These are phyloP conservation scores for Conticribra guillardii DNA, from an alignment of 108 stramenopile genomes.

Conservation along the genomic window DNA sequence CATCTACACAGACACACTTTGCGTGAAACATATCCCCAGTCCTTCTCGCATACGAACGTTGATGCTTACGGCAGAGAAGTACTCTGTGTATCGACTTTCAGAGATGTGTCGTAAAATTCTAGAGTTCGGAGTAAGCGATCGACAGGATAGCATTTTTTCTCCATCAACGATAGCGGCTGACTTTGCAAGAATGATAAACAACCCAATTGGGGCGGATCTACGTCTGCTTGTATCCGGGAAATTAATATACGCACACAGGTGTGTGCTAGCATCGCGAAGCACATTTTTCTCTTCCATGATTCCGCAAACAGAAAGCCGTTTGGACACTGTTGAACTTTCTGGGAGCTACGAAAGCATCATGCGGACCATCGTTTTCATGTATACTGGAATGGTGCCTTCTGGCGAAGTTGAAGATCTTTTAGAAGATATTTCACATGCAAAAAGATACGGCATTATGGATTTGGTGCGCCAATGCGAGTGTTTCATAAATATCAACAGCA, in stretches of 20 bases:
- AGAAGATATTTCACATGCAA: neutral
- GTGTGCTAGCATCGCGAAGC: neutral
- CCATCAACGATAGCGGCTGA: conserved; percentile 1
- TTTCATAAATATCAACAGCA: neutral
- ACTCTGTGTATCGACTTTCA: neutral
- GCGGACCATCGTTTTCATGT: neutral
- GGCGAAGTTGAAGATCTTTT: neutral
- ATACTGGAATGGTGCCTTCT: neutral
- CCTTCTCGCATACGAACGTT: neutral
- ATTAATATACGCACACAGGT: neutral
- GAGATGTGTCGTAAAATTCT: neutral
- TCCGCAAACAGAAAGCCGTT: neutral
- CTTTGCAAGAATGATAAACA: conserved; percentile 1
- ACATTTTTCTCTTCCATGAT: neutral
- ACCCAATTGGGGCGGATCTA: neutral
- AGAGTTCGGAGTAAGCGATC: neutral
- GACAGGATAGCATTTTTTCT: neutral
- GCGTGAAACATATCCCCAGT: neutral
- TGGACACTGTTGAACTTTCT: neutral
- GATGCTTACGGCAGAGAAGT: neutral
- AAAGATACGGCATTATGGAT: neutral
- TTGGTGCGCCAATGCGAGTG: neutral
- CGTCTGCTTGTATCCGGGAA: neutral
- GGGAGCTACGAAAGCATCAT: neutral
- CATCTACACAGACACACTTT: conserved; percentile 4